Evolutionary conservation across 768 basidiomycete species (phyloP), one percentile per base, ranked within the genome.

Genomic region (Mycena pura): DNA sequence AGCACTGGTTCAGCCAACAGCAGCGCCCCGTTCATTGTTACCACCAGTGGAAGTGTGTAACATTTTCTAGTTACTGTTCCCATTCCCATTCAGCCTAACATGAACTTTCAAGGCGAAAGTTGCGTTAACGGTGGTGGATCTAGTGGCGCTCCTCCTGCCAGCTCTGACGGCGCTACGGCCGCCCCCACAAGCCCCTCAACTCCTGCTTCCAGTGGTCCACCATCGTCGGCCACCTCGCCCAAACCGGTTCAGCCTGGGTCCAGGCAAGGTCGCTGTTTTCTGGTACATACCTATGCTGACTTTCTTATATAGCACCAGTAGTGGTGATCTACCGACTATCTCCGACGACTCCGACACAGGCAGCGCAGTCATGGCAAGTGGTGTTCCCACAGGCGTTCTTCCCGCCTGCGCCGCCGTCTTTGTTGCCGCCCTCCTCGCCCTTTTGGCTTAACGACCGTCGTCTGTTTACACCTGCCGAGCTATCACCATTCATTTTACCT

Each of bases 1-100:
- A 72, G 57, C 55, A 83, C 76, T 29, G 93, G 93, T 68, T 0
- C 21, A 0, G 24, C 70, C 46, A 78, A 71, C 0, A 86, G 86
- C 66, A 74, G 82, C 3, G 90, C 82, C 6, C 29, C 84, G 3
- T 80, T 92, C 78, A 77, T 72, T 15, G 70, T 91, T 62, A 66
- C 71, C 28, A 0, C 74, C 7, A 80, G 86, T n/a, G n/a, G n/a
- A 48, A 38, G 90, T 90, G 77, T 44, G 88, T 76, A 7, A n/a
- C 17, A 13, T 40, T 44, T 27, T 17, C 50, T 51, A 3, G 14
- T 22, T 40, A 6, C 13, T 32, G 22, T 17, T 19, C 63, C 22
- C 21, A 34, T 19, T 59, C 47, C 45, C n/a, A n/a, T n/a, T n/a
- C n/a, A n/a, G n/a, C n/a, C 40, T 19, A n/a, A 54, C 44, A 40